Percentiles rank a stretch among this genome's conserved stretches.
phyloP scores from a whole-genome alignment of 495 filamentous ascomycete genomes.

The Xylaria sp. region DNA sequence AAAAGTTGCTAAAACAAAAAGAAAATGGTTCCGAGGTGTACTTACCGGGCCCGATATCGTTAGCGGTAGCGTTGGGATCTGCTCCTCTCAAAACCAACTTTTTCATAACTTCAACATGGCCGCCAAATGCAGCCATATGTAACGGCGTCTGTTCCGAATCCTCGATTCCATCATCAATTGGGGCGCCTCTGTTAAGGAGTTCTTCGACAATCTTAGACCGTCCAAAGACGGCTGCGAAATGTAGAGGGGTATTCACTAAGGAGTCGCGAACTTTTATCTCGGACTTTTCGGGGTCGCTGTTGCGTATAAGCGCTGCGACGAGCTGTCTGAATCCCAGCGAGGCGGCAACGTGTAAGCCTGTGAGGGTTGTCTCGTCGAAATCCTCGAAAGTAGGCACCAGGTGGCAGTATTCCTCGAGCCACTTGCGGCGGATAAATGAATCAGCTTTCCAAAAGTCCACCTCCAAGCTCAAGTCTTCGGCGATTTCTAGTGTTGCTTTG shows the following conservation, averaged over 20 bases:
- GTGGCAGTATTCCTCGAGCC: conserved; percentile 44
- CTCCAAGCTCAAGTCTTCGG: conserved; percentile 43
- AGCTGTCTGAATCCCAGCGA: conserved; percentile 41
- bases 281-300: conserved; percentile 37
- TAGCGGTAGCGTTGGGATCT: conserved; percentile 39
- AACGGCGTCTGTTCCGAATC: conserved; percentile 40
- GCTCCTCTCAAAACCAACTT: conserved; percentile 42
- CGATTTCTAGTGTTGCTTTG: conserved; percentile 47
- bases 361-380: conserved; percentile 38
- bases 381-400: conserved; percentile 33
- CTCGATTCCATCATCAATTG: conserved; percentile 42
- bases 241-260: conserved; percentile 40
- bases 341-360: conserved; percentile 40
- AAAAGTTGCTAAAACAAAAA: too few species aligned
- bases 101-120: conserved; percentile 44
- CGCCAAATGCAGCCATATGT: conserved; percentile 45
- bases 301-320: conserved; percentile 38
- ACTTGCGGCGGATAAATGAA: conserved; percentile 42
- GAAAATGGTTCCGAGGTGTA: too few species aligned
- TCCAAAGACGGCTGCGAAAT: conserved; percentile 45
- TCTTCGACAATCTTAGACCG: conserved; percentile 44
- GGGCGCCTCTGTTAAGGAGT: conserved; percentile 41
- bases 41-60: conserved; percentile 41
- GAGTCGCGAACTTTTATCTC: conserved; percentile 40
- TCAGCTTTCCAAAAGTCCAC: conserved; percentile 44